These are phyloP conservation scores for Lentinula edodes DNA, from an alignment of 768 basidiomycete genomes.

Conservation along the genomic window DNA sequence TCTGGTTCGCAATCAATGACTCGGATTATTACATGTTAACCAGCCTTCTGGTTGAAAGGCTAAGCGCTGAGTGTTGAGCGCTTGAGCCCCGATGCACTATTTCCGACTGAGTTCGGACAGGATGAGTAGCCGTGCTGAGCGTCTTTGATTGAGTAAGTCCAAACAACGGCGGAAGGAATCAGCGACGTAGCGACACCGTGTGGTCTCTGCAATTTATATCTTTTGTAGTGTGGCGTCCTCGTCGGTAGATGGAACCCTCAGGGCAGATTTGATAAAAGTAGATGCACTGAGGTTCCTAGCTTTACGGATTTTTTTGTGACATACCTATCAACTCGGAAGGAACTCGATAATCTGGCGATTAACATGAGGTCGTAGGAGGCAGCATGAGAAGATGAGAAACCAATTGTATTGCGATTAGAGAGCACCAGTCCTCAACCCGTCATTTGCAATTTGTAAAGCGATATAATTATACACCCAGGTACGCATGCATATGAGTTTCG, in stretches of 20 bases:
- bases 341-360: background rate
- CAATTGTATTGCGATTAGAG: background rate
- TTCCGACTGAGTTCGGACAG: background rate
- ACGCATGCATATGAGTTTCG: too few relatives aligned
- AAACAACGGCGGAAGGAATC: background rate
- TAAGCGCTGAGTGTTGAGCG: too few relatives aligned
- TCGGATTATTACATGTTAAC: too few relatives aligned
- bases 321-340: constrained; percentile 2
- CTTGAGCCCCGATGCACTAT: background rate
- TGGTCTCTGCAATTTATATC: background rate
- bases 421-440: background rate
- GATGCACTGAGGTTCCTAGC: background rate
- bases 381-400: background rate
- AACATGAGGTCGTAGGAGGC: background rate
- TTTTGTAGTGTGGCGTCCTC: background rate
- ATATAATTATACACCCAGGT: background rate
- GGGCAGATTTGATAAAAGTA: background rate
- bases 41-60: too few relatives aligned
- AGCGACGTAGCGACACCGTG: background rate
- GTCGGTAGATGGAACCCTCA: background rate
- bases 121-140: background rate
- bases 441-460: background rate
- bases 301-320: background rate
- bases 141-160: background rate
- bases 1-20: too few relatives aligned